Conservation (phyloP, 441 rosid species). For the Biscutella laevigata region DNA sequence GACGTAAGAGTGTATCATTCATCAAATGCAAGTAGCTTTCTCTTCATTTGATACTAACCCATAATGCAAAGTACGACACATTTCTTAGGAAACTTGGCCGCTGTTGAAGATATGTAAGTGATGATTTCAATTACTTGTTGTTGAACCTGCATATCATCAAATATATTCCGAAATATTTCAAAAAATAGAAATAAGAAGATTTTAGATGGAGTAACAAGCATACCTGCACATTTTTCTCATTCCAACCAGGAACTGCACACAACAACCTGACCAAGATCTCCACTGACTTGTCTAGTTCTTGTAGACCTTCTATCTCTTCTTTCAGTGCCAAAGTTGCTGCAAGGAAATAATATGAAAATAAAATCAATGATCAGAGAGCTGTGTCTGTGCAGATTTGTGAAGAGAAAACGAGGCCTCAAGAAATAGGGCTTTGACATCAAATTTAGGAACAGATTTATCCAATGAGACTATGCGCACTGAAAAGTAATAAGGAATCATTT, state of each 20-base stretch:
- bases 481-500: background rate
- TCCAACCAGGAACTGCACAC: conserved; percentile 97
- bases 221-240: conserved; percentile 99
- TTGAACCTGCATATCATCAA: conserved; percentile 79
- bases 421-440: too few relatives aligned
- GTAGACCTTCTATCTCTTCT: conserved; percentile 67
- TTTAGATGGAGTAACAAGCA: conserved; percentile 10
- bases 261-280: conserved; percentile 85
- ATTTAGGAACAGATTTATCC: too few relatives aligned
- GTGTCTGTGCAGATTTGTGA: too few relatives aligned
- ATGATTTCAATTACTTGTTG: conserved; percentile 91
- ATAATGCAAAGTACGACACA: conserved; percentile 89
- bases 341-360: conserved; percentile 3
- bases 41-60: conserved; percentile 57
- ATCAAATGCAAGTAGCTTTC: too few relatives aligned
- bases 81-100: conserved; percentile 81
- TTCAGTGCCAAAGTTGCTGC: conserved; percentile 80
- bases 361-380: too few relatives aligned
- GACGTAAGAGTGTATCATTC: conserved; percentile 1
- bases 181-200: background rate
- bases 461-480: too few relatives aligned
- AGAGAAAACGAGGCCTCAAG: too few relatives aligned
- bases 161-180: background rate
- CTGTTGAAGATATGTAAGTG: conserved; percentile 64
- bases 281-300: conserved; percentile 62